Percentiles rank a stretch among this genome's conserved stretches.
Conservation (phyloP, 148 eudicot species). For the Persicaria tinctoria region DNA sequence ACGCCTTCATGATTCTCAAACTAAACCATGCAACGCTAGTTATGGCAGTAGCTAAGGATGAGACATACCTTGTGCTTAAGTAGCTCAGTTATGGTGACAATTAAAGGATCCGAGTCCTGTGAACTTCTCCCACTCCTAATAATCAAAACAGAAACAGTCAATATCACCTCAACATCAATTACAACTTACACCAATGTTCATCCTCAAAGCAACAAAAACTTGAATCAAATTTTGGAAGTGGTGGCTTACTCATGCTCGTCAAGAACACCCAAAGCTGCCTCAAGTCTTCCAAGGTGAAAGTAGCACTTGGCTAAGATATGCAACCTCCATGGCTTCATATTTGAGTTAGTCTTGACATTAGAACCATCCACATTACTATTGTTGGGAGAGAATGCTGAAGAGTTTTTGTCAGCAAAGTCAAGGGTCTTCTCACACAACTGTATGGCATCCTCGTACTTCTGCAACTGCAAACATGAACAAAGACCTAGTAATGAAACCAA, state of each 20-base stretch:
- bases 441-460: slow-evolving; percentile 68
- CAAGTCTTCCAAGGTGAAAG: slow-evolving; percentile 77
- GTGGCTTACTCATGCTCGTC: slow-evolving; percentile 47
- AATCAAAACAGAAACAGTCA: slow-evolving; percentile 6
- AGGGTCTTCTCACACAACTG: slow-evolving; percentile 66
- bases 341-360: slow-evolving; percentile 14
- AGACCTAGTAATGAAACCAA: neutral
- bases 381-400: slow-evolving; percentile 17
- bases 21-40: neutral
- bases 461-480: slow-evolving; percentile 37
- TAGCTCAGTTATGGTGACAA: slow-evolving; percentile 54
- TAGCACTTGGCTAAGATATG: slow-evolving; percentile 50
- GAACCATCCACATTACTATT: slow-evolving; percentile 20
- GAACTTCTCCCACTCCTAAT: slow-evolving; percentile 31
- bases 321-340: slow-evolving; percentile 56
- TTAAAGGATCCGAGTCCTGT: slow-evolving; percentile 37
- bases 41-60: neutral
- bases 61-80: slow-evolving; percentile 53
- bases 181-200: neutral
- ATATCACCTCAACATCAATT: neutral
- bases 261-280: slow-evolving; percentile 62
- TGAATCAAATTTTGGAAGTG: neutral
- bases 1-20: neutral
- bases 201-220: neutral
- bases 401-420: slow-evolving; percentile 63